phyloP scores from a whole-genome alignment of 805 yeast genomes.

The Ogataea methylovora region DNA sequence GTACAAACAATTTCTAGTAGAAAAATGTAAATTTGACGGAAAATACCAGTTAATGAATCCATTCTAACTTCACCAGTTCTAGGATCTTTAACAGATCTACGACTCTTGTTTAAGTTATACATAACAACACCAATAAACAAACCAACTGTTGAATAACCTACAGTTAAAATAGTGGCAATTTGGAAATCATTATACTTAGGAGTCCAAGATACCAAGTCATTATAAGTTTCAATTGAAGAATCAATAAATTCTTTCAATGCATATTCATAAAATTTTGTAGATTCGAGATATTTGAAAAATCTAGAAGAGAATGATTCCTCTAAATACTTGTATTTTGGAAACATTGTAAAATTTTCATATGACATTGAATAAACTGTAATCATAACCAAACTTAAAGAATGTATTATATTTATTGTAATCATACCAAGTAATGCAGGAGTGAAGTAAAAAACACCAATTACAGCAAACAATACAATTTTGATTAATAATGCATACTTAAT shows the following conservation, averaged over 20 bases:
- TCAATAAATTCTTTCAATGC: neutral
- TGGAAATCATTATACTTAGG: conserved; percentile 14
- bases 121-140: conserved; percentile 8
- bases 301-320: too few relatives aligned
- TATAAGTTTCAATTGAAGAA: conserved; percentile 7
- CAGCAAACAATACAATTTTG: too few relatives aligned
- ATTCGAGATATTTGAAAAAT: too few relatives aligned
- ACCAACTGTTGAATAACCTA: conserved; percentile 14
- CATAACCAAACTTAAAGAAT: conserved; percentile 1
- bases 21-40: conserved; percentile 43
- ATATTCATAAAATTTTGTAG: too few relatives aligned
- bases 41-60: conserved; percentile 41
- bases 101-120: conserved; percentile 15
- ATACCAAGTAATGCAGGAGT: conserved; percentile 19
- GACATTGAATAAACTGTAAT: neutral
- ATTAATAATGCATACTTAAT: too few relatives aligned
- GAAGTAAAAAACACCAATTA: conserved; percentile 17
- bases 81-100: too few relatives aligned
- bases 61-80: conserved; percentile 24
- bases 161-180: conserved; percentile 7
- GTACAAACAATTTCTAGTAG: conserved; percentile 54
- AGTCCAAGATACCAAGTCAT: conserved; percentile 13
- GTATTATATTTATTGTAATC: conserved; percentile 10
- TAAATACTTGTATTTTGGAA: too few relatives aligned
- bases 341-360: neutral